These are phyloP conservation scores for Bryoerythrophyllum caledonicum DNA, from an alignment of 225 moss, liverwort and hornwort species.

Conservation along the genomic window DNA sequence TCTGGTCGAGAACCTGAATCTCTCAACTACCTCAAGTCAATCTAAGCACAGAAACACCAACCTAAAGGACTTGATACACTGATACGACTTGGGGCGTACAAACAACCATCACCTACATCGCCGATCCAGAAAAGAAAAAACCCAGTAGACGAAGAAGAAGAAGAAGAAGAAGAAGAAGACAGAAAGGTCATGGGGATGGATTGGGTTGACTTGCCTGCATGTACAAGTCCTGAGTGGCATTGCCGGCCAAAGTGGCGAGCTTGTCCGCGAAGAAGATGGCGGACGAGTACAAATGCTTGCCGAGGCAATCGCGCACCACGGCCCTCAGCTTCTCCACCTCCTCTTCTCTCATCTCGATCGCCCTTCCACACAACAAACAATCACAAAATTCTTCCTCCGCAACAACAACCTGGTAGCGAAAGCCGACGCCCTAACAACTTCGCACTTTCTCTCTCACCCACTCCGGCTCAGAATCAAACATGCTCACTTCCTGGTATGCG, in stretches of 20 bases:
- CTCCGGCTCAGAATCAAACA: too few relatives aligned
- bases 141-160: not conserved
- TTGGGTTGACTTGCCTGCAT: constrained; percentile 83
- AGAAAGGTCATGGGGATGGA: too few relatives aligned
- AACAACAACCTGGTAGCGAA: too few relatives aligned
- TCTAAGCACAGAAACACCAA: not conserved
- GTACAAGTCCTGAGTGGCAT: constrained; percentile 89
- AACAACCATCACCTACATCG: not conserved
- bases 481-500: too few relatives aligned
- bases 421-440: too few relatives aligned
- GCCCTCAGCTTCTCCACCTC: constrained; percentile 97
- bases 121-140: not conserved
- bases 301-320: constrained; percentile 91
- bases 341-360: constrained; percentile 57
- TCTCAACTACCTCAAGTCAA: not conserved
- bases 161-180: too few relatives aligned
- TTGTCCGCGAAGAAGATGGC: constrained; percentile 98
- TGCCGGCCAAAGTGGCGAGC: constrained; percentile 85
- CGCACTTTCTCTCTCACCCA: too few relatives aligned
- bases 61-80: not conserved
- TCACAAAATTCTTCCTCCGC: too few relatives aligned
- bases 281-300: constrained; percentile 94
- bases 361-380: too few relatives aligned
- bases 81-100: not conserved
- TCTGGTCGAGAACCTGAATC: too few relatives aligned